Base-by-base conservation (phyloP, 2,329 filamentous ascomycete genomes). In the Fusarium staphyleae region DNA sequence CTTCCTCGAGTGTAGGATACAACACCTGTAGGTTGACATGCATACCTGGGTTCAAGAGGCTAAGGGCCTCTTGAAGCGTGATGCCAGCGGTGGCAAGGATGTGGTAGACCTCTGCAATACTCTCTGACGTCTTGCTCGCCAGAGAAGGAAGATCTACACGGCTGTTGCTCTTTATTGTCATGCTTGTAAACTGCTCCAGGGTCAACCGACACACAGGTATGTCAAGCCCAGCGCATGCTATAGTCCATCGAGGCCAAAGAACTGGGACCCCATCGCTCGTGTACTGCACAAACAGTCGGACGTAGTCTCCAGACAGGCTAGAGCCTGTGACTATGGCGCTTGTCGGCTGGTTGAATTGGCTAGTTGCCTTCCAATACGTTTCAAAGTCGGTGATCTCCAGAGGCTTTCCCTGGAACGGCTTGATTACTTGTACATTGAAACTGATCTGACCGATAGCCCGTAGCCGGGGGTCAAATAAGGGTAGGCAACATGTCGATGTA, bases 291-390 rank as follows among this genome's bases (percentile, higher is more conserved):
- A 92, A 96, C 7, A 99, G 77, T 49, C 93, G 86, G 18, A 96
- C 87, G 72, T 98, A 98, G 68, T 98, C 90, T n/a, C 95, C 95
- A 3, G 91, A 96, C 48, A 99, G 75, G 75, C 93, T 98, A 9
- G 93, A 98, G 1, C 93, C 95, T 0, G 93, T 98, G 14, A 99
- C 91, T 18, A 98, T 85, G 18, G 91, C 90, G 69, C 85, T 95
- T 39, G 92, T 90, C 1, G 75, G 75, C 43, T 90, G 87, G 70
- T 96, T 91, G 40, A 95, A 83, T 65, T 96, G 92, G 68, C 92
- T 96, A 1, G 95, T 99, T 0, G 93, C 93, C 74, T 98, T 99
- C 95, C 95, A 99, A 74, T 99, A 99, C 0, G 95, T 98, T 59
- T 96, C 95, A 66, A 98, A 99, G 69, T 98, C 93, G 1, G 95